Evolutionary conservation across 257 asterid species (phyloP).

Genomic region (Linaria vulgaris): DNA sequence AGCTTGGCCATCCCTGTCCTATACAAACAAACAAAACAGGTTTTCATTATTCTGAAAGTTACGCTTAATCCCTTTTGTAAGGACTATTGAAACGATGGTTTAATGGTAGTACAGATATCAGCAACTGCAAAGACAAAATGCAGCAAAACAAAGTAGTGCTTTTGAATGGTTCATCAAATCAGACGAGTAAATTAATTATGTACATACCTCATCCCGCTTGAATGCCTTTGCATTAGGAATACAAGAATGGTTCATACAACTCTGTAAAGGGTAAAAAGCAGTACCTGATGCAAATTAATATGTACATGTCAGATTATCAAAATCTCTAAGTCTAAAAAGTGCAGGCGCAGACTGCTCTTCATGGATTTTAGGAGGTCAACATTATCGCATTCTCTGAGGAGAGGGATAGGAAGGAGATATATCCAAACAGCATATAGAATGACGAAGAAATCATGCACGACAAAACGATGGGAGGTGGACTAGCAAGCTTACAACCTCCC

Average conservation of each 20-base stretch:
- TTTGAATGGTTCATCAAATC: constrained; percentile 6
- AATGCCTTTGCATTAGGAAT: constrained; percentile 87
- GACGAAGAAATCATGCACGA: not conserved
- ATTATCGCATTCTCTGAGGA: not conserved
- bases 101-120: too few species aligned
- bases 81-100: too few species aligned
- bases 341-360: not conserved
- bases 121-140: too few species aligned
- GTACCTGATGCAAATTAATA: constrained; percentile 57
- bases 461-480: too few species aligned
- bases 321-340: constrained; percentile 1
- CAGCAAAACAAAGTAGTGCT: too few species aligned
- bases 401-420: not conserved
- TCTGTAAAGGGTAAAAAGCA: constrained; percentile 86
- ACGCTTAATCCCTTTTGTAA: not conserved
- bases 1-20: constrained; percentile 93
- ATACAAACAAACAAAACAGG: constrained; percentile 22
- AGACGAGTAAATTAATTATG: not conserved
- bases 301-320: constrained; percentile 2
- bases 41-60: constrained; percentile 4
- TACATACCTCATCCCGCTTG: constrained; percentile 79
- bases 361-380: not conserved
- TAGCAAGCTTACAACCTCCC: too few species aligned
- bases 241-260: constrained; percentile 95
- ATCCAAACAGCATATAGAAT: not conserved